A percentile compares a stretch with the other conserved stretches of the same genome.
phyloP scores from a whole-genome alignment of 805 yeast genomes.

The Candida verbasci region DNA sequence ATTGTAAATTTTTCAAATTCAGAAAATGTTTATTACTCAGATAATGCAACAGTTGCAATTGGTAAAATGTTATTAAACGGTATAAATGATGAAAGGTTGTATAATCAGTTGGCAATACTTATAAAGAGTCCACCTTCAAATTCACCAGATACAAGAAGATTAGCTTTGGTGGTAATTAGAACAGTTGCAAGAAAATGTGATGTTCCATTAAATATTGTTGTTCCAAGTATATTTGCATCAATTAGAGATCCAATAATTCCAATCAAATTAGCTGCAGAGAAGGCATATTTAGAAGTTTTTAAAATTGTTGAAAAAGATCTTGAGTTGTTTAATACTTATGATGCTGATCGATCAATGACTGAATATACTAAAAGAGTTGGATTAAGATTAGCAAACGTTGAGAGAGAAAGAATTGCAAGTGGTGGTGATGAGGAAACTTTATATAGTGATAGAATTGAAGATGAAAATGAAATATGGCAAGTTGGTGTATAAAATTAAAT shows the following conservation, averaged over 20 bases:
- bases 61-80: slow-evolving; percentile 66
- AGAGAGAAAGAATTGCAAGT: slow-evolving; percentile 79
- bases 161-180: slow-evolving; percentile 70
- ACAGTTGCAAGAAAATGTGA: slow-evolving; percentile 66
- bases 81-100: slow-evolving; percentile 42
- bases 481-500: slow-evolving; percentile 55
- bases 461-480: slow-evolving; percentile 84
- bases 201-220: slow-evolving; percentile 51
- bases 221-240: slow-evolving; percentile 73
- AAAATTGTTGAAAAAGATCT: slow-evolving; percentile 64
- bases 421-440: slow-evolving; percentile 89
- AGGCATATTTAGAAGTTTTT: slow-evolving; percentile 73
- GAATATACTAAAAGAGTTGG: slow-evolving; percentile 92
- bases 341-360: slow-evolving; percentile 64
- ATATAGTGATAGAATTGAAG: slow-evolving; percentile 81
- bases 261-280: slow-evolving; percentile 90
- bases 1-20: slow-evolving; percentile 43
- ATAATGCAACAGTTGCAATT: slow-evolving; percentile 71
- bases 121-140: slow-evolving; percentile 52
- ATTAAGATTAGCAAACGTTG: slow-evolving; percentile 77
- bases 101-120: slow-evolving; percentile 46
- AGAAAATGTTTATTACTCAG: slow-evolving; percentile 52
- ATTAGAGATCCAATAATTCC: slow-evolving; percentile 89
- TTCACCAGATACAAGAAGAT: slow-evolving; percentile 74
- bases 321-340: slow-evolving; percentile 64